Conservation (phyloP, 495 filamentous ascomycete genomes). For the Saxispiralis lemnorum region DNA sequence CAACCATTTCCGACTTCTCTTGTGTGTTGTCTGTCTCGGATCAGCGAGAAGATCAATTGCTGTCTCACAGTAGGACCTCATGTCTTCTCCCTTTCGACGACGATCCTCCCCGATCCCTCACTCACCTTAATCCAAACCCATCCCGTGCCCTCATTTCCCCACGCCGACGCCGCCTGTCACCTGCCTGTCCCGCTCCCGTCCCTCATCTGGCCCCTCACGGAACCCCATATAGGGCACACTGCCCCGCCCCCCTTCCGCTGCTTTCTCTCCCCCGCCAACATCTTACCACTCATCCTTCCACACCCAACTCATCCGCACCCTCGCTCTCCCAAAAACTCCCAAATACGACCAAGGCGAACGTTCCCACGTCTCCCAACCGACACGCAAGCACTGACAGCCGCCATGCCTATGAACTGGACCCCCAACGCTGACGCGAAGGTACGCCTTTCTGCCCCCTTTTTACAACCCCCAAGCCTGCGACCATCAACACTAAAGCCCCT, state of each 20-base stretch:
- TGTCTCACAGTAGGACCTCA: too few species aligned
- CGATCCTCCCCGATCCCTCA: too few species aligned
- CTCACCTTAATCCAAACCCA: too few species aligned
- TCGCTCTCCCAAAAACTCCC: neutral
- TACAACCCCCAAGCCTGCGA: neutral
- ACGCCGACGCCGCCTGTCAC: neutral
- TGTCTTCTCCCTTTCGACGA: too few species aligned
- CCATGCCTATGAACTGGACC: slow-evolving; percentile 15
- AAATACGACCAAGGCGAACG: neutral
- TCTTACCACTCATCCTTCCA: neutral
- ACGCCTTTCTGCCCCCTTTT: neutral
- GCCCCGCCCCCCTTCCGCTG: neutral
- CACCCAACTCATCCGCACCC: too few species aligned
- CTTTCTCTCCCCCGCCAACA: neutral
- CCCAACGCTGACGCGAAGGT: slow-evolving; percentile 13
- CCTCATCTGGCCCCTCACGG: neutral
- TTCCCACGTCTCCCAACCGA: neutral
- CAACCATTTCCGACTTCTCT: too few species aligned
- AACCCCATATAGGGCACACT: neutral
- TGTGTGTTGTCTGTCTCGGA: too few species aligned
- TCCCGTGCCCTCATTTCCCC: neutral
- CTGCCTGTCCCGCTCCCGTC: too few species aligned
- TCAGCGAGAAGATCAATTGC: too few species aligned
- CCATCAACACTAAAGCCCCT: too few species aligned
- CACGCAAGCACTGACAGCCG: slow-evolving; percentile 1